Conservation (phyloP, 2,329 filamentous ascomycete genomes). For the Exophiala phaeomuriformis region DNA sequence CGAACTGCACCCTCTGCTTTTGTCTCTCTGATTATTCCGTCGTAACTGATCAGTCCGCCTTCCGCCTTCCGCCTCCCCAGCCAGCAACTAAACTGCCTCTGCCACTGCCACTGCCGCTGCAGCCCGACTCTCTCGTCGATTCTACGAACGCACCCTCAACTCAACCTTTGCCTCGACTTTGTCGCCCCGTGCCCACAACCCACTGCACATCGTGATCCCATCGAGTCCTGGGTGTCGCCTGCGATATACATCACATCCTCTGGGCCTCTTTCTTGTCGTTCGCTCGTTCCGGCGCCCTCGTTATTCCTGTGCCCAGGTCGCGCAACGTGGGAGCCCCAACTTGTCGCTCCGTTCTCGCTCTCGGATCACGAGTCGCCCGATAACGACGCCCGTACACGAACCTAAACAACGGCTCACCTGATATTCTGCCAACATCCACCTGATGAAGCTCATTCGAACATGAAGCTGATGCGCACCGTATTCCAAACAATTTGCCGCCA, state of each 20-base stretch:
- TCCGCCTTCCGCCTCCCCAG: neutral
- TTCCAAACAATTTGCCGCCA: neutral
- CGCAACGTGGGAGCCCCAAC: neutral
- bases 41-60: neutral
- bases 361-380: constrained; percentile 6
- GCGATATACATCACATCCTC: neutral
- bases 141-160: neutral
- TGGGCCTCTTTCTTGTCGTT: neutral
- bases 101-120: neutral
- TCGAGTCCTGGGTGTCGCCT: neutral
- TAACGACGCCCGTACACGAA: constrained; percentile 9
- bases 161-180: neutral
- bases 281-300: neutral
- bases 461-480: constrained; percentile 15
- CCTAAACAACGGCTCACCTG: constrained; percentile 10
- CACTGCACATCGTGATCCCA: neutral
- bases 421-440: constrained; percentile 1
- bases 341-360: constrained; percentile 1
- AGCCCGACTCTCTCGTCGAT: neutral
- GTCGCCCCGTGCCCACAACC: neutral
- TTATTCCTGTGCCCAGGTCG: neutral
- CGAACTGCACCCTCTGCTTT: too few relatives aligned
- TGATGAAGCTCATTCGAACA: constrained; percentile 5
- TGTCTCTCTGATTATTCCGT: too few relatives aligned
- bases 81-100: neutral